A percentile compares a stretch with the other conserved stretches of the same genome.
phyloP scores from a whole-genome alignment of 345 rosid species.

The Nasturtium officinale region DNA sequence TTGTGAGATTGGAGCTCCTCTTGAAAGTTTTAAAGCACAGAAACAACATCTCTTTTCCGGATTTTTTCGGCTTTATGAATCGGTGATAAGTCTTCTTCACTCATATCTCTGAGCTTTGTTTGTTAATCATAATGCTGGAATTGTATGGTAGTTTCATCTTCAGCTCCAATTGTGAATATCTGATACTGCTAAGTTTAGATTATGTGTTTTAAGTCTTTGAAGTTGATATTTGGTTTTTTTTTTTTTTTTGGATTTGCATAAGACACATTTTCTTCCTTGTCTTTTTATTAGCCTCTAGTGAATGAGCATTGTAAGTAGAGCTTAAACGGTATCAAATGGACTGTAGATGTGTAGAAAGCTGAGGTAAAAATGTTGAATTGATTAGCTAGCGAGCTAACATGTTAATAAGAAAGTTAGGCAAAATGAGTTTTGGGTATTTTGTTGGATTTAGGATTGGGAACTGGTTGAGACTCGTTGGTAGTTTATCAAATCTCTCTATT shows the following conservation, averaged over 20 bases:
- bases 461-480: neutral
- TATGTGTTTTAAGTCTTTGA: neutral
- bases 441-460: neutral
- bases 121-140: slow-evolving; percentile 18
- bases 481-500: slow-evolving; percentile 15
- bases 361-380: neutral
- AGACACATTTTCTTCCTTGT: neutral
- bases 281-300: slow-evolving; percentile 14
- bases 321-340: neutral
- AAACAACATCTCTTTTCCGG: slow-evolving; percentile 41
- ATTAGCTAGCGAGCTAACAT: slow-evolving; percentile 19
- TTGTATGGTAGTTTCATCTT: neutral
- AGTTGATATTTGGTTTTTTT: neutral
- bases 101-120: neutral
- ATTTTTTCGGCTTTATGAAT: slow-evolving; percentile 45
- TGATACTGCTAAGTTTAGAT: slow-evolving; percentile 7
- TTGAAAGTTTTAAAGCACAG: slow-evolving; percentile 42
- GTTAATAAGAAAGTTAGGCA: slow-evolving; percentile 4
- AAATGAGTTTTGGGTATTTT: neutral
- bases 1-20: slow-evolving; percentile 47
- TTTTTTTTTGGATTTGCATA: neutral
- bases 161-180: neutral
- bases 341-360: slow-evolving; percentile 3
- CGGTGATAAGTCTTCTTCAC: slow-evolving; percentile 44
- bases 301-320: neutral